phyloP scores from a whole-genome alignment of 2,329 filamentous ascomycete species.

The Colletotrichum limetticola region DNA sequence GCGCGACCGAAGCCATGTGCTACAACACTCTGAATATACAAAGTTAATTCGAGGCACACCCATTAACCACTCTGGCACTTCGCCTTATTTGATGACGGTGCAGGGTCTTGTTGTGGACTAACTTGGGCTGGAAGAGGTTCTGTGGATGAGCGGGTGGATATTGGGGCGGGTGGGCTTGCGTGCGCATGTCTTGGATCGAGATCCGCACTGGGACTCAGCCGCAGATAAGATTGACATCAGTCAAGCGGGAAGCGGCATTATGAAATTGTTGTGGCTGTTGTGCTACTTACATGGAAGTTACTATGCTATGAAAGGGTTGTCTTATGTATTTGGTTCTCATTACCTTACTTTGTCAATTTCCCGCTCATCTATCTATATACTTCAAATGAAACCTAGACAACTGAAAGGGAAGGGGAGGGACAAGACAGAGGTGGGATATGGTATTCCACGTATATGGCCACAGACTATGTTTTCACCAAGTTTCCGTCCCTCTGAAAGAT shows the following conservation, averaged over 20 bases:
- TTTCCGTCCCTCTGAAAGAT: too few species aligned
- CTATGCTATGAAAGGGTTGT: too few species aligned
- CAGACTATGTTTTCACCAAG: too few species aligned
- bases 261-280: too few species aligned
- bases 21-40: background rate
- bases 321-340: background rate
- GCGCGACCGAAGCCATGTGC: conserved; percentile 11
- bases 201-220: background rate
- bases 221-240: background rate
- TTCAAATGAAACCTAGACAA: background rate
- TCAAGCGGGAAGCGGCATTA: background rate
- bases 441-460: too few species aligned
- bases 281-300: background rate
- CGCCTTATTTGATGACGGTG: background rate
- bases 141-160: too few species aligned
- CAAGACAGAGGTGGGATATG: too few species aligned
- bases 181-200: background rate
- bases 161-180: background rate
- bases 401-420: too few species aligned
- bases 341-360: background rate
- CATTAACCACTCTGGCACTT: conserved; percentile 8
- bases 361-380: background rate
- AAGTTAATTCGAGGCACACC: background rate
- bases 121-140: background rate
- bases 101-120: background rate